Conservation (phyloP, 1,139 yeast species). For the Kodamaea derodonti region DNA sequence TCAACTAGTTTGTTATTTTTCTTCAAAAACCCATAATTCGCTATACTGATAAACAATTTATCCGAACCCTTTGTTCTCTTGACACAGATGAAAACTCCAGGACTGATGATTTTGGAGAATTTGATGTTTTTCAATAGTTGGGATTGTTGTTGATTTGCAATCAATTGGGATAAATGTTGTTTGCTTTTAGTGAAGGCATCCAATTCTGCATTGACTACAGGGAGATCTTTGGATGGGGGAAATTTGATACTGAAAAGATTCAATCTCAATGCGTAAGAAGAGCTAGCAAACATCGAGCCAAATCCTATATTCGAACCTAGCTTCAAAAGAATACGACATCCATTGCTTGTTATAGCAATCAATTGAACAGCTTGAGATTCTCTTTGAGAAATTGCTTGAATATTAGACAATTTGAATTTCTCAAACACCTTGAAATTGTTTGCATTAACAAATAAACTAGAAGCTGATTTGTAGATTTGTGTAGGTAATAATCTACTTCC, state of each 20-base stretch:
- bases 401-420: conserved; percentile 55
- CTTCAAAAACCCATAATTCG: conserved; percentile 80
- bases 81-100: conserved; percentile 70
- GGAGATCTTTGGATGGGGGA: conserved; percentile 68
- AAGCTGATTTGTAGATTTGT: conserved; percentile 54
- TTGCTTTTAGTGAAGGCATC: conserved; percentile 43
- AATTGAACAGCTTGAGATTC: conserved; percentile 74
- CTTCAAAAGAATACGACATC: conserved; percentile 73
- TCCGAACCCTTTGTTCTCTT: conserved; percentile 43
- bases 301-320: conserved; percentile 32
- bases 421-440: conserved; percentile 40
- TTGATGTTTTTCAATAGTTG: conserved; percentile 46
- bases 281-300: conserved; percentile 22
- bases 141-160: conserved; percentile 43
- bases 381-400: conserved; percentile 55
- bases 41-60: conserved; percentile 68
- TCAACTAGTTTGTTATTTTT: conserved; percentile 70
- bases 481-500: conserved; percentile 42
- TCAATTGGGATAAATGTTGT: conserved; percentile 40
- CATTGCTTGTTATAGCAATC: conserved; percentile 82
- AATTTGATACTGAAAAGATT: conserved; percentile 56
- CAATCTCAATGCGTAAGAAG: conserved; percentile 19
- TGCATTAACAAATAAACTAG: conserved; percentile 49
- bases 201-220: conserved; percentile 49
- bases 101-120: conserved; percentile 59